A percentile compares a stretch with the other conserved stretches of the same genome.
Evolutionary conservation across 176 grass and related monocot species (phyloP).

Genomic region (Areca catechu): DNA sequence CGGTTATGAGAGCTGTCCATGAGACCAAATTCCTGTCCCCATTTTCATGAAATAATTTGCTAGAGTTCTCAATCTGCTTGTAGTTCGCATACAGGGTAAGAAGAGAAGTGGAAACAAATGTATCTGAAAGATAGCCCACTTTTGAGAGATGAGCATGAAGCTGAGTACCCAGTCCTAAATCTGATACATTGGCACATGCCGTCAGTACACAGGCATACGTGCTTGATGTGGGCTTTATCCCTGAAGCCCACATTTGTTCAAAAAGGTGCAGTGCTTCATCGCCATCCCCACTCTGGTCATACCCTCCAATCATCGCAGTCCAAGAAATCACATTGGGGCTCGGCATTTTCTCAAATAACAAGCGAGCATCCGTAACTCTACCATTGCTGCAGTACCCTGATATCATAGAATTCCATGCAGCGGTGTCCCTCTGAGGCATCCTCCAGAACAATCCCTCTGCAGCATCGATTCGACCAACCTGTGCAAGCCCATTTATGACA

Average conservation of each 20-base stretch:
- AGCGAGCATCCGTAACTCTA: conserved; percentile 16
- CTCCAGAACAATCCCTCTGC: conserved; percentile 26
- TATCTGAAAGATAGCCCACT: conserved; percentile 28
- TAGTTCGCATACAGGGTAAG: conserved; percentile 43
- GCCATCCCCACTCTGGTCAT: conserved; percentile 35
- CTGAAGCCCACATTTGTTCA: conserved; percentile 41
- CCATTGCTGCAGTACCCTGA: conserved; percentile 21
- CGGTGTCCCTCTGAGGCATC: conserved; percentile 28
- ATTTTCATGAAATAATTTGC: conserved; percentile 29
- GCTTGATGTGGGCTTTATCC: conserved; percentile 36
- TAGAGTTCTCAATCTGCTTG: conserved; percentile 35
- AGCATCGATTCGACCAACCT: conserved; percentile 2
- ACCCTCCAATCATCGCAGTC: conserved; percentile 61
- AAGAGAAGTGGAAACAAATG: conserved; percentile 38
- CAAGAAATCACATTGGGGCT: conserved; percentile 36
- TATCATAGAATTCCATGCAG: conserved; percentile 32
- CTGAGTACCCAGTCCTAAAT: conserved; percentile 27
- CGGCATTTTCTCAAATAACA: conserved; percentile 30
- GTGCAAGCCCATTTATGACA: conserved; percentile 25
- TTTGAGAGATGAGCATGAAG: conserved; percentile 38
- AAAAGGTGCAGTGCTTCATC: conserved; percentile 38
- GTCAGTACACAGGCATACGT: conserved; percentile 42
- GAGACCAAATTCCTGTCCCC: conserved; percentile 35
- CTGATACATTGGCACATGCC: conserved; percentile 29
- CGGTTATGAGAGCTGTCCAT: conserved; percentile 43